Conservation (phyloP, 192 early-diverging fungal genomes). For the Gaertneriomyces semiglobifer region DNA sequence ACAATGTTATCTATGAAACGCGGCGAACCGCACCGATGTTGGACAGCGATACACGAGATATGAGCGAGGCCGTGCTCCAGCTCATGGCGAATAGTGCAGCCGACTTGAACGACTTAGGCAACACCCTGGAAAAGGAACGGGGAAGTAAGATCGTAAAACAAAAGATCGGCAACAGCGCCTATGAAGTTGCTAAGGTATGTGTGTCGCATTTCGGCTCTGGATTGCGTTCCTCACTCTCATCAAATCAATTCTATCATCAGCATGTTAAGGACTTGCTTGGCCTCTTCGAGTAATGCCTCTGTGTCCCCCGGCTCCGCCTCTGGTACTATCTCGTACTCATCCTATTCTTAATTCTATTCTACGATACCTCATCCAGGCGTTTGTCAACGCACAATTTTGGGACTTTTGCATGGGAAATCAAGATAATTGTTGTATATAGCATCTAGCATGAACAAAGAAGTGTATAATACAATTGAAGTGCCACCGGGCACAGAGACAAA, state of each 20-base stretch:
- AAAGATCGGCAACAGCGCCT: slow-evolving; percentile 22
- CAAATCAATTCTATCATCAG: background rate
- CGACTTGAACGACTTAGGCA: slow-evolving; percentile 14
- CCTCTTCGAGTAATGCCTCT: slow-evolving; percentile 15
- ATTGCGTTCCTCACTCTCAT: background rate
- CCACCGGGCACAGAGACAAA: no score
- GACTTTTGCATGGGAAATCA: no score
- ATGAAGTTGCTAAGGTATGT: slow-evolving; percentile 42
- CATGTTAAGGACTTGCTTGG: slow-evolving; percentile 33
- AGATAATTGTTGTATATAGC: no score
- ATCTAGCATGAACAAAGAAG: no score
- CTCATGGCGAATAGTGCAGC: slow-evolving; percentile 14
- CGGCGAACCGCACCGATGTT: slow-evolving; percentile 20
- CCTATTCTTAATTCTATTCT: no score
- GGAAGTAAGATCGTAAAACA: slow-evolving; percentile 27
- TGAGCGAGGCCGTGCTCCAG: slow-evolving; percentile 19
- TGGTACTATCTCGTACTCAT: no score
- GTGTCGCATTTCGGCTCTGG: no score
- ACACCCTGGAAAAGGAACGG: slow-evolving; percentile 10
- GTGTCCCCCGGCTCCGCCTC: no score
- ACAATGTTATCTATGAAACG: slow-evolving; percentile 33
- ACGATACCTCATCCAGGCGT: no score
- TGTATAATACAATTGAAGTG: no score
- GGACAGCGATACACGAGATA: slow-evolving; percentile 12
- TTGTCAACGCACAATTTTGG: no score